A percentile compares a stretch with the other conserved stretches of the same genome.
These are phyloP conservation scores for Ophiostoma tasmaniense DNA, from an alignment of 2,329 filamentous ascomycete species.

Conservation along the genomic window DNA sequence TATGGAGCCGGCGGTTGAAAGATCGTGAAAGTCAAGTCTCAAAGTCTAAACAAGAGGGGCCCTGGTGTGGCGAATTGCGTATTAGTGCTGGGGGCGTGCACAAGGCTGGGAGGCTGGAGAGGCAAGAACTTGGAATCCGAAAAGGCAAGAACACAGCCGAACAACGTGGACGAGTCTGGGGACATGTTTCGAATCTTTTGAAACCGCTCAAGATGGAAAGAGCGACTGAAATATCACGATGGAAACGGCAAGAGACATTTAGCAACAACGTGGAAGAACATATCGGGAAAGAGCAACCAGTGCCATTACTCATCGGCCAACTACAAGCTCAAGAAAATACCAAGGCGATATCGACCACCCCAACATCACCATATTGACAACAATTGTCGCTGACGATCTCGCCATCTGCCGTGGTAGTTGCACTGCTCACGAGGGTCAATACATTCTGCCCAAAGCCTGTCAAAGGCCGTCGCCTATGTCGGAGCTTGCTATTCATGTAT, in stretches of 20 bases:
- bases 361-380: background rate
- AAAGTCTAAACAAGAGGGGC: background rate
- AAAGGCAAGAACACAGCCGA: background rate
- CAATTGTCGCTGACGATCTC: background rate
- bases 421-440: background rate
- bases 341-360: too few species aligned
- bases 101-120: background rate
- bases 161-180: background rate
- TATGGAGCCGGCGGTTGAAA: constrained; percentile 4
- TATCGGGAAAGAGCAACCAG: background rate
- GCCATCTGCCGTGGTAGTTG: background rate
- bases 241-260: background rate
- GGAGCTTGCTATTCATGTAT: background rate
- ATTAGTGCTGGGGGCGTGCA: background rate
- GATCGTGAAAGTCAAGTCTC: constrained; percentile 14
- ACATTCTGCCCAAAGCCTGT: background rate
- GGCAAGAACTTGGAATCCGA: background rate
- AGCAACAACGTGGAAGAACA: background rate
- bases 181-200: background rate
- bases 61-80: background rate
- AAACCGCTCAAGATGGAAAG: background rate
- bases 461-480: background rate
- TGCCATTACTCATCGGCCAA: background rate
- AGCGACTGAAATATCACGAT: background rate
- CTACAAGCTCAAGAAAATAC: too few species aligned